phyloP scores from a whole-genome alignment of 257 asterid species.

The Solanum lycopersicoides region DNA sequence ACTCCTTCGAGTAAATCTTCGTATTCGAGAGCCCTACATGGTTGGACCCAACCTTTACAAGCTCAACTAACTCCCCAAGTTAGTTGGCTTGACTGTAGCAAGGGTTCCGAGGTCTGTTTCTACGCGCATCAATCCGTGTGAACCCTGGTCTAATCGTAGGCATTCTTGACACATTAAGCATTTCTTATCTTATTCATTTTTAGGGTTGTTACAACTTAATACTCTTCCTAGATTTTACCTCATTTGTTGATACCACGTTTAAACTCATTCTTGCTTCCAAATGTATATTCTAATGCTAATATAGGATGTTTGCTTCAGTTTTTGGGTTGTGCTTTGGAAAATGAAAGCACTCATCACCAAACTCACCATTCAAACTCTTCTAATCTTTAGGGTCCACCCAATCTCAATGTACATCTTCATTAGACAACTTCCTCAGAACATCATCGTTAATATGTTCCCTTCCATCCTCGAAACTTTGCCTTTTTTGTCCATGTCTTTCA shows the following conservation, averaged over 20 bases:
- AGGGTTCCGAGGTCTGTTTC: too few species aligned
- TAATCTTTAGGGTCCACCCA: not conserved
- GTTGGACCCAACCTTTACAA: too few species aligned
- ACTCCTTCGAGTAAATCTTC: too few species aligned
- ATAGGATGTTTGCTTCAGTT: not conserved
- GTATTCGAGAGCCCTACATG: too few species aligned
- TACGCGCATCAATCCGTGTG: too few species aligned
- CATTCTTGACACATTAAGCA: too few species aligned
- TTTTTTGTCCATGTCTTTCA: not conserved
- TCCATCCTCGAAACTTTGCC: not conserved
- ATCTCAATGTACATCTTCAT: not conserved
- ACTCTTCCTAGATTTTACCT: not conserved
- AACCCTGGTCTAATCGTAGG: too few species aligned
- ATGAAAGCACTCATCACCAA: not conserved
- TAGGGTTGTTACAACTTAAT: not conserved
- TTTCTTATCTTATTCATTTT: too few species aligned
- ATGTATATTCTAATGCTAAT: not conserved
- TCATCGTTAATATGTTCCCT: not conserved
- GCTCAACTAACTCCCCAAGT: too few species aligned
- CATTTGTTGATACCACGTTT: not conserved
- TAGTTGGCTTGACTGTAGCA: too few species aligned
- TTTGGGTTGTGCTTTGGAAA: not conserved
- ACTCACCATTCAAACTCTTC: not conserved
- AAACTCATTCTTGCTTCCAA: not conserved
- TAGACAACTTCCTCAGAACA: not conserved